Evolutionary conservation across 2,329 filamentous ascomycete species (phyloP).

Genomic region (Periconia digitata): DNA sequence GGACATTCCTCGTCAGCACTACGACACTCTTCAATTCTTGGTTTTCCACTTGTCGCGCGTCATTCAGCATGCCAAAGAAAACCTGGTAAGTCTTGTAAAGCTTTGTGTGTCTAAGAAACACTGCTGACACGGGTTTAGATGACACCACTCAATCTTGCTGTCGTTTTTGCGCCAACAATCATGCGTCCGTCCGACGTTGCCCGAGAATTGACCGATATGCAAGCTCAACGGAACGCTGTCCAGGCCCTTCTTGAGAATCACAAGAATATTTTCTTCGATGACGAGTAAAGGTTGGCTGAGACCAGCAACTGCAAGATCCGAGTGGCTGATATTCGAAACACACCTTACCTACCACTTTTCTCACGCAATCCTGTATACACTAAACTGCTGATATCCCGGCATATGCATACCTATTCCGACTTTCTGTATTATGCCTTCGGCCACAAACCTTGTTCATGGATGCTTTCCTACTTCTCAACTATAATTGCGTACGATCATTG

Average conservation of each 20-base stretch:
- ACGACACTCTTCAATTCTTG: conserved; percentile 88
- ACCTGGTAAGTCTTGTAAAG: conserved; percentile 63
- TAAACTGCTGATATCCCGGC: not conserved
- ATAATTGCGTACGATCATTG: not conserved
- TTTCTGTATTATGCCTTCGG: not conserved
- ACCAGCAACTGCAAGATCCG: too few relatives aligned
- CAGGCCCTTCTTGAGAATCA: conserved; percentile 93
- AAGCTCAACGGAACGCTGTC: conserved; percentile 86
- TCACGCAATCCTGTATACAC: not conserved
- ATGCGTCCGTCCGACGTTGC: conserved; percentile 90
- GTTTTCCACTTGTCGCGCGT: conserved; percentile 92
- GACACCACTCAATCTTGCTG: conserved; percentile 93
- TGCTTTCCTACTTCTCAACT: not conserved
- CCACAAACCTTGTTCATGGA: not conserved
- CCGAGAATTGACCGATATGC: conserved; percentile 94
- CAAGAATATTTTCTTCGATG: conserved; percentile 68
- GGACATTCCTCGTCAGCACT: conserved; percentile 78
- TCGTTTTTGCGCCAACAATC: conserved; percentile 96
- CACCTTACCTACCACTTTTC: not conserved
- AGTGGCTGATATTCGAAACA: not conserved
- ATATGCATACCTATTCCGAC: not conserved
- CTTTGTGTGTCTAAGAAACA: not conserved
- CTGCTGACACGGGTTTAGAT: conserved; percentile 59
- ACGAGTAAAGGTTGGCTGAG: conserved; percentile 17
- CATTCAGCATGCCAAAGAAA: conserved; percentile 78